These are phyloP conservation scores for Berberis vulgaris DNA, from an alignment of 164 flowering plant species.

Conservation along the genomic window DNA sequence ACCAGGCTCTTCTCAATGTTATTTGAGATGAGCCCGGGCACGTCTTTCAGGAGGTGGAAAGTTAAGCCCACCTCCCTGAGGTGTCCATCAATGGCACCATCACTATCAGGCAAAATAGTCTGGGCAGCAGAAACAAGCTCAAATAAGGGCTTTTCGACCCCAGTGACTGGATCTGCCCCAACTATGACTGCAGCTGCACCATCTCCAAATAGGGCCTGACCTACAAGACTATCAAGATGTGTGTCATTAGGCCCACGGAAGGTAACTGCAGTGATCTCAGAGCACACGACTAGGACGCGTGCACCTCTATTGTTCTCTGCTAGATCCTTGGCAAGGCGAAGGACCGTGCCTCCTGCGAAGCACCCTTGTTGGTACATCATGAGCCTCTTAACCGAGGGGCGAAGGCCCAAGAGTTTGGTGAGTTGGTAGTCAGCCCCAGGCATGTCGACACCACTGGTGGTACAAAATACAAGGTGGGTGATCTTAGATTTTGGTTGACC, in stretches of 20 bases:
- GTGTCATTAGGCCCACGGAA: constrained; percentile 9
- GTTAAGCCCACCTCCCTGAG: constrained; percentile 3
- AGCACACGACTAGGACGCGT: constrained; percentile 9
- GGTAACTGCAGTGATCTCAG: constrained; percentile 2
- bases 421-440: constrained; percentile 5
- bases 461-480: constrained; percentile 7
- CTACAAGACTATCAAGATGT: constrained; percentile 9
- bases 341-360: constrained; percentile 11
- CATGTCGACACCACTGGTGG: constrained; percentile 5
- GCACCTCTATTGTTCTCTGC: constrained; percentile 13
- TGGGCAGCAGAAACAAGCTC: constrained; percentile 5
- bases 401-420: constrained; percentile 4
- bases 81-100: constrained; percentile 6
- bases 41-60: constrained; percentile 4
- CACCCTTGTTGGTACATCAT: constrained; percentile 11
- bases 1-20: neutral
- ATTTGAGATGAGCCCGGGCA: neutral
- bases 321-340: constrained; percentile 12
- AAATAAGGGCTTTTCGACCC: constrained; percentile 5
- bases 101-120: constrained; percentile 3
- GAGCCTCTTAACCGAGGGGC: constrained; percentile 4
- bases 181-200: constrained; percentile 8
- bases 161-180: constrained; percentile 6
- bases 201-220: constrained; percentile 11
- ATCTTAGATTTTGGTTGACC: constrained; percentile 9